Evolutionary conservation across 352 stramenopile species (phyloP), one percentile per base, ranked within the genome.

Genomic region (Globisporangium paddicum): DNA sequence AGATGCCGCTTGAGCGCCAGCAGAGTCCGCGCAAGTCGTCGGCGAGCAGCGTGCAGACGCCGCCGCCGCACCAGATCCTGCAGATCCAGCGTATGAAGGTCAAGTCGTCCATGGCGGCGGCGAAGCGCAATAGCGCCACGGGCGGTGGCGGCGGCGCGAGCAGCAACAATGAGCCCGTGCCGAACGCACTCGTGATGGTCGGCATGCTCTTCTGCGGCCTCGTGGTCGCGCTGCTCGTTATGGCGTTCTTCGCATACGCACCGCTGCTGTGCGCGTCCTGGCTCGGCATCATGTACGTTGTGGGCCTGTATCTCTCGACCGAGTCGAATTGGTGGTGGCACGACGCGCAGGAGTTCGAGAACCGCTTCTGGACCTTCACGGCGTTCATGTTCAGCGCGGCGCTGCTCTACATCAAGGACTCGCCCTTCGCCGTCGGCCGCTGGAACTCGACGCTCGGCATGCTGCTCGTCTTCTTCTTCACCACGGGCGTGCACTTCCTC

Each of bases 341-440:
- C 71, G 79, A 94, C 60, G 85, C 87, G 18, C 86, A 96, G 63
- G 95, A 98, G 75, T 98, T 98, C 64, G 96, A 98, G 72, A 98
- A 98, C 79, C 83, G 94, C 61, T 98, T 98, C 69, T 98, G 94
- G 96, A 98, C 94, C 6, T 82, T 97, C 62, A 97, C 96, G 34
- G 91, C 90, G 11, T 89, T 97, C 53, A 62, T 98, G n/a, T 92
- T 98, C 49, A 96, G 85, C 47, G 87, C 82, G 1, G 90, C 91
- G n/a, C 67, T 96, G 42, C 75, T 98, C n/a, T 98, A 98, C 65
- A 92, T 96, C 42, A 82, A 93, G 58, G 96, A 98, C 79, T 98
- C 93, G 41, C 96, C 96, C 18, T 71, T 96, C 10, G 77, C 83
- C 4, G 78, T 96, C 34, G 82, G 83, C 1, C 71, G 79, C 28